These are phyloP conservation scores for Fraxinus ornus DNA, from an alignment of 305 asterid genomes.

Conservation along the genomic window DNA sequence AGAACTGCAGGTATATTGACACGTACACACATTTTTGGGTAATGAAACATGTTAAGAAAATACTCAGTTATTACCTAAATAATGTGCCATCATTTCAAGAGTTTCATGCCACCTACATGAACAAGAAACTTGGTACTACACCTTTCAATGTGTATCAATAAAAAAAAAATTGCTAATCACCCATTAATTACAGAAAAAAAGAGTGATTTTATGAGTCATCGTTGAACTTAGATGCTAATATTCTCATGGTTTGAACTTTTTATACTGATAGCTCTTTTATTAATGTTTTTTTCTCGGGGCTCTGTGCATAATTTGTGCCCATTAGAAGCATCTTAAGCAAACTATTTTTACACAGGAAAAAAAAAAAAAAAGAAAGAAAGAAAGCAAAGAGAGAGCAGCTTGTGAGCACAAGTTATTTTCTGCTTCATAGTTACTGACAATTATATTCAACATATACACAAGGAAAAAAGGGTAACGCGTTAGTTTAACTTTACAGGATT, in stretches of 20 bases:
- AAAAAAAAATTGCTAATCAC: background rate
- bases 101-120: background rate
- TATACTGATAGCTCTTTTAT: background rate
- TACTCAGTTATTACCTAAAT: background rate
- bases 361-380: background rate
- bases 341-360: background rate
- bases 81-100: background rate
- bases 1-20: background rate
- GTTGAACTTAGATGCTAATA: background rate
- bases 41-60: background rate
- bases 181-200: background rate
- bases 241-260: background rate
- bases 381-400: background rate
- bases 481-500: background rate
- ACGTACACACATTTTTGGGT: background rate
- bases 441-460: background rate
- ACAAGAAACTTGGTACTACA: background rate
- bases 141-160: background rate
- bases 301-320: background rate
- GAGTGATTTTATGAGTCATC: background rate
- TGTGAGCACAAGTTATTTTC: background rate
- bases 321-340: background rate
- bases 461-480: background rate
- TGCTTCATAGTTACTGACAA: background rate
- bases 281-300: background rate